Evolutionary conservation across 2,329 filamentous ascomycete genomes (phyloP).

Genomic region (Corynespora cassiicola): DNA sequence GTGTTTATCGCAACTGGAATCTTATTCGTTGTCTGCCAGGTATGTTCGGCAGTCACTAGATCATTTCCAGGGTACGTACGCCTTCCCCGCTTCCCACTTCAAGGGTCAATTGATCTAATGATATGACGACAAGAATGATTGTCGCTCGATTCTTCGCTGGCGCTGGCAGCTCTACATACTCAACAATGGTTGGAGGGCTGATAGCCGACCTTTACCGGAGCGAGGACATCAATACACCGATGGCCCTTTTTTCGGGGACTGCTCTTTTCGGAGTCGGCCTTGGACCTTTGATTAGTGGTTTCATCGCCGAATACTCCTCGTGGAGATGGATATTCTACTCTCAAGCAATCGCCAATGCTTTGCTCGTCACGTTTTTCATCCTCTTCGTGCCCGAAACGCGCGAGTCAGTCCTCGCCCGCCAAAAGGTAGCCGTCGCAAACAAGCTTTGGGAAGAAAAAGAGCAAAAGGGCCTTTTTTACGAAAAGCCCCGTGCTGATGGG

Average conservation of each 20-base stretch:
- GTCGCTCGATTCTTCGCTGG: conserved; percentile 76
- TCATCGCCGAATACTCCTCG: conserved; percentile 67
- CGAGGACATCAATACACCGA: conserved; percentile 81
- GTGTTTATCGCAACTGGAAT: conserved; percentile 76
- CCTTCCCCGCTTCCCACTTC: too few species aligned
- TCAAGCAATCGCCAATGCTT: conserved; percentile 71
- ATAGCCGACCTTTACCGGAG: conserved; percentile 82
- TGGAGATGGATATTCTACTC: conserved; percentile 91
- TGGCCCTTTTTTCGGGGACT: conserved; percentile 80
- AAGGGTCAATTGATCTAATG: too few species aligned
- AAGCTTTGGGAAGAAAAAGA: conserved; percentile 75
- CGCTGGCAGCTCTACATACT: conserved; percentile 74
- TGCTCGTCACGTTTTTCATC: conserved; percentile 67
- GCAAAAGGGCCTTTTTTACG: conserved; percentile 59
- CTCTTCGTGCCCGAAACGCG: conserved; percentile 79
- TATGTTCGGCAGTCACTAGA: conserved; percentile 72
- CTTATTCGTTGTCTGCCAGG: conserved; percentile 72
- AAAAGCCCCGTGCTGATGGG: conserved; percentile 16
- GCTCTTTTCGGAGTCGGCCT: conserved; percentile 79
- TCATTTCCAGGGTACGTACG: conserved; percentile 70
- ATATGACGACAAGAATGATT: too few species aligned
- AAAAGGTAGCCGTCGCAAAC: conserved; percentile 75
- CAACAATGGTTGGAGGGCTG: conserved; percentile 85
- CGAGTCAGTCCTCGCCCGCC: conserved; percentile 75
- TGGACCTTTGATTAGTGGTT: conserved; percentile 73